Percentiles rank a stretch among this genome's conserved stretches.
Evolutionary conservation across 306 rosid genomes (phyloP).

Genomic region (Medicago ruthenica): DNA sequence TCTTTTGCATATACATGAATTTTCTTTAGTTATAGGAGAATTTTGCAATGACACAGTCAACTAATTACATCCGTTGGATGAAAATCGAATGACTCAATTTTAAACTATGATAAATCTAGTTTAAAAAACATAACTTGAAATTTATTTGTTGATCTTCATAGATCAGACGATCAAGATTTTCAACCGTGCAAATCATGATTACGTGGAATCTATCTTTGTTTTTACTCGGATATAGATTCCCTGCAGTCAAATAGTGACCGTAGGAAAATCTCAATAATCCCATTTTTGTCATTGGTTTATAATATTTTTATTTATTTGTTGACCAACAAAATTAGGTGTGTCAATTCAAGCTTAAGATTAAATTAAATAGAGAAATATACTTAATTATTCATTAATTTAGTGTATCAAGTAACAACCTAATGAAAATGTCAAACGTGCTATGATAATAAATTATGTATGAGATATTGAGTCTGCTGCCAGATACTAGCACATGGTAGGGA

Average conservation of each 20-base stretch:
- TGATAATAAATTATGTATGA: conserved; percentile 36
- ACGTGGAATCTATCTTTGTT: too few species aligned
- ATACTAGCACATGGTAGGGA: conserved; percentile 70
- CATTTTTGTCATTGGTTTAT: background rate
- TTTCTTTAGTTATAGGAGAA: too few species aligned
- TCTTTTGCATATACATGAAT: too few species aligned
- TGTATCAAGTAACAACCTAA: conserved; percentile 12
- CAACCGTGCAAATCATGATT: background rate
- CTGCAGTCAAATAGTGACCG: background rate
- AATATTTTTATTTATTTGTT: background rate
- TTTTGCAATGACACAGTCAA: background rate
- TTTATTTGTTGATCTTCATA: background rate
- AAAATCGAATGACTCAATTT: too few species aligned
- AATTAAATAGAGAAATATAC: background rate
- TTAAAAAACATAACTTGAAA: too few species aligned
- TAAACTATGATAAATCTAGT: background rate
- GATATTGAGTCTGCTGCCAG: conserved; percentile 32
- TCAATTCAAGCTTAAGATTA: background rate
- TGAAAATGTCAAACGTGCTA: conserved; percentile 40
- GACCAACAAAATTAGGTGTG: background rate
- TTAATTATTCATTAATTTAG: background rate
- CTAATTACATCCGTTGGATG: too few species aligned
- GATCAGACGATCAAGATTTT: background rate
- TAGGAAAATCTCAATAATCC: background rate
- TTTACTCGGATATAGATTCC: background rate